A percentile compares a stretch with the other conserved stretches of the same genome.
Conservation (phyloP, 1,284 basidiomycete genomes). For the Tausonia pullulans region DNA sequence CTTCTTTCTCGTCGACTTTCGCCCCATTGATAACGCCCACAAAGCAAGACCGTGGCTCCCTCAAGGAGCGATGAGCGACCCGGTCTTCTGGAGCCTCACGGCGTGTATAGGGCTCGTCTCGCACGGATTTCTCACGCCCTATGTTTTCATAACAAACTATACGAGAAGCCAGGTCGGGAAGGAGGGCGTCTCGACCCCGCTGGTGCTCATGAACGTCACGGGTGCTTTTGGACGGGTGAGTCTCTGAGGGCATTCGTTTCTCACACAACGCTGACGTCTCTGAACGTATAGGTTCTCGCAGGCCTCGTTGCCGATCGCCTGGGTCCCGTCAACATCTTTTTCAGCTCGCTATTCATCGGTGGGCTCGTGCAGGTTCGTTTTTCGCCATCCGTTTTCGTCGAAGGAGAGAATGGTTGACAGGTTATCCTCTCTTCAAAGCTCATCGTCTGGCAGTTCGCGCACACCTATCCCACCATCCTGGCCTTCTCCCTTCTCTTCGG, state of each 20-base stretch:
- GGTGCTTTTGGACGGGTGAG: conserved; percentile 19
- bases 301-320: conserved; percentile 18
- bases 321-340: conserved; percentile 20
- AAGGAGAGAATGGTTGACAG: neutral
- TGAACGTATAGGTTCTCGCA: conserved; percentile 13
- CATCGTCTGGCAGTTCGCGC: conserved; percentile 18
- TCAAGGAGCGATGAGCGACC: neutral
- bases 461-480: conserved; percentile 16
- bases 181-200: conserved; percentile 15
- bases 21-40: neutral
- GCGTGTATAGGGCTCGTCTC: neutral
- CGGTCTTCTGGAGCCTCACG: neutral
- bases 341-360: conserved; percentile 18
- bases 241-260: neutral
- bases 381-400: neutral
- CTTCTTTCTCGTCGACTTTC: neutral
- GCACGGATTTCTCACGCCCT: neutral
- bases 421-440: no score
- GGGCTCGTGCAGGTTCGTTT: conserved; percentile 1
- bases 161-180: conserved; percentile 13
- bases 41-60: conserved; percentile 7
- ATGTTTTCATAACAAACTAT: conserved; percentile 17
- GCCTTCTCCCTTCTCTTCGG: conserved; percentile 17
- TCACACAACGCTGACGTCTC: neutral
- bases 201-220: conserved; percentile 19